A percentile compares a stretch with the other conserved stretches of the same genome.
Evolutionary conservation across 2,329 filamentous ascomycete genomes (phyloP).

Genomic region (Stagonosporopsis chrysanthemi): DNA sequence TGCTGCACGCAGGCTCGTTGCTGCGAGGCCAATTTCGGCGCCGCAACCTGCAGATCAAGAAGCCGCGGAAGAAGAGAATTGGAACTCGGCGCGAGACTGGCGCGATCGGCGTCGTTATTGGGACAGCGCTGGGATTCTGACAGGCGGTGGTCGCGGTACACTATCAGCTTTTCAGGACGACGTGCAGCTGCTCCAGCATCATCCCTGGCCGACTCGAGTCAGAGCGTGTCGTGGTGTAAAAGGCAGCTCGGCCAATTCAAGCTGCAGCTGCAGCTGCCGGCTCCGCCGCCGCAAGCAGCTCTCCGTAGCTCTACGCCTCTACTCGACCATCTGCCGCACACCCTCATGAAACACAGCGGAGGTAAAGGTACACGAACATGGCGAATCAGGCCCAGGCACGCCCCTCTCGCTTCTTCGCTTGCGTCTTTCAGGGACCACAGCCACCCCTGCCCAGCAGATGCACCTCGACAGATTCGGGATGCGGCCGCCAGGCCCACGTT

Average conservation of each 20-base stretch:
- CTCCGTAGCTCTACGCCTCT: neutral
- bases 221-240: neutral
- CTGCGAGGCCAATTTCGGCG: constrained; percentile 16
- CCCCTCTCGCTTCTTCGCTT: constrained; percentile 12
- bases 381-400: constrained; percentile 4
- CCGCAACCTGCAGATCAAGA: constrained; percentile 7
- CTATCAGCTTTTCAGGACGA: constrained; percentile 10
- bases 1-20: constrained; percentile 6
- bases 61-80: neutral
- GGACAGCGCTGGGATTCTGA: constrained; percentile 3
- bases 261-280: constrained; percentile 9
- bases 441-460: constrained; percentile 12
- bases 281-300: neutral
- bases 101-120: neutral
- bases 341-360: constrained; percentile 14
- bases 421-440: constrained; percentile 5
- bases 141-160: neutral
- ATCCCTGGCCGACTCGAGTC: constrained; percentile 1
- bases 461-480: constrained; percentile 8
- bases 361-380: neutral
- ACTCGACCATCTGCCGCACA: constrained; percentile 18
- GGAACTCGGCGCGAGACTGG: neutral
- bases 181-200: constrained; percentile 11
- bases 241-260: constrained; percentile 8
- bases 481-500: neutral